phyloP scores from a whole-genome alignment of 2,329 filamentous ascomycete genomes.

The Lasiodiplodia hormozganensis region DNA sequence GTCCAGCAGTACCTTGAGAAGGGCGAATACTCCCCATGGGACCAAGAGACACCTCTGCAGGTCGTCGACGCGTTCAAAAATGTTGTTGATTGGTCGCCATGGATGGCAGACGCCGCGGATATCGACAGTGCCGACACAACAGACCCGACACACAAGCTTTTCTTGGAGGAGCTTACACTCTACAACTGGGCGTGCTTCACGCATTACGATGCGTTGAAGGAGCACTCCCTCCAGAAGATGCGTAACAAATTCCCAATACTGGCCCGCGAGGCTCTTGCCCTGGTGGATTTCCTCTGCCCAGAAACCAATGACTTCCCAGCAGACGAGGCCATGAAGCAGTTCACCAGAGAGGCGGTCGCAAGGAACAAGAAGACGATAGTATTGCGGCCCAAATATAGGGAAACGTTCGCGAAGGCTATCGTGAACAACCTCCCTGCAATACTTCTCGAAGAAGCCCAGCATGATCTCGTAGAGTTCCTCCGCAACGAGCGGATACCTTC shows the following conservation, averaged over 20 bases:
- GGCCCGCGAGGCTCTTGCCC: not conserved
- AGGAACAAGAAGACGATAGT: not conserved
- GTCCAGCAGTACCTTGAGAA: not conserved
- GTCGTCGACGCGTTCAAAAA: not conserved
- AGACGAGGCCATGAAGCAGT: not conserved
- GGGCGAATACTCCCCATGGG: not conserved
- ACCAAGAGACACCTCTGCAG: not conserved
- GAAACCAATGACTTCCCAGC: not conserved
- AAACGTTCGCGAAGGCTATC: not conserved
- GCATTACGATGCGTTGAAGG: not conserved
- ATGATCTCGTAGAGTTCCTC: not conserved
- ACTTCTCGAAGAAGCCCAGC: not conserved
- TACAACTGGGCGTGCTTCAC: constrained; percentile 3
- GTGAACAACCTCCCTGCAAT: not conserved
- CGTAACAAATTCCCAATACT: not conserved
- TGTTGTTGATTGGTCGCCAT: not conserved
- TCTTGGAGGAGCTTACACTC: not conserved
- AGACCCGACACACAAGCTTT: not conserved
- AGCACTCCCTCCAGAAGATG: not conserved
- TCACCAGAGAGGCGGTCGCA: not conserved
- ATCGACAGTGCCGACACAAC: not conserved
- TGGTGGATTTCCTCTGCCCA: not conserved
- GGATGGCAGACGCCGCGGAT: not conserved
- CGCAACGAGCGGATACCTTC: not conserved
- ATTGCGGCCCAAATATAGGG: not conserved